A percentile compares a stretch with the other conserved stretches of the same genome.
Conservation (phyloP, 176 grass and related monocot genomes). For the Musa acuminata region DNA sequence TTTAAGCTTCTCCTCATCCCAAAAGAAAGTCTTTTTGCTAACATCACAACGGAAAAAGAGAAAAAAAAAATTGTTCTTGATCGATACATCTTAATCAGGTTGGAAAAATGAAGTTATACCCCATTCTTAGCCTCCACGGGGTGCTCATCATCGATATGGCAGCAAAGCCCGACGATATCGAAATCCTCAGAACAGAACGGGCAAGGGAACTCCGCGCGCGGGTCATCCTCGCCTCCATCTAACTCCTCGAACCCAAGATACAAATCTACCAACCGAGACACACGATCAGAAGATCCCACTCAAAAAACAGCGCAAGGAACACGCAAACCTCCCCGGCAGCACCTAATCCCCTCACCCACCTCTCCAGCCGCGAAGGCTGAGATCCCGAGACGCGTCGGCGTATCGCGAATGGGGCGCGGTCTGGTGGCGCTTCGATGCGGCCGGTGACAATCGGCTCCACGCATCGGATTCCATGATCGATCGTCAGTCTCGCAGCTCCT, state of each 20-base stretch:
- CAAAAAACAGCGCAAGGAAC: not conserved
- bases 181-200: conserved; percentile 82
- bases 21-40: not conserved
- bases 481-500: not conserved
- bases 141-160: conserved; percentile 86
- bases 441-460: not conserved
- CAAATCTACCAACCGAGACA: conserved; percentile 32
- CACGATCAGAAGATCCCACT: conserved; percentile 3
- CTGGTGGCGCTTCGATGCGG: not conserved
- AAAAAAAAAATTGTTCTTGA: not conserved
- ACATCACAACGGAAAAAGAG: not conserved
- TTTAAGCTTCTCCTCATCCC: not conserved
- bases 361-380: not conserved
- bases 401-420: not conserved
- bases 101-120: conserved; percentile 27
- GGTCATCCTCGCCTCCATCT: conserved; percentile 35
- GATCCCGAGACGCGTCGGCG: not conserved
- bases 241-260: conserved; percentile 55
- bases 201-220: conserved; percentile 48
- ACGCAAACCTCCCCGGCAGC: not conserved
- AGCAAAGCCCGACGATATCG: conserved; percentile 70
- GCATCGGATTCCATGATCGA: not conserved
- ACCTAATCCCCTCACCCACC: not conserved
- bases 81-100: not conserved
- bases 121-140: conserved; percentile 58